Conservation (phyloP, 1,284 basidiomycete genomes). For the Pholiota adiposa region DNA sequence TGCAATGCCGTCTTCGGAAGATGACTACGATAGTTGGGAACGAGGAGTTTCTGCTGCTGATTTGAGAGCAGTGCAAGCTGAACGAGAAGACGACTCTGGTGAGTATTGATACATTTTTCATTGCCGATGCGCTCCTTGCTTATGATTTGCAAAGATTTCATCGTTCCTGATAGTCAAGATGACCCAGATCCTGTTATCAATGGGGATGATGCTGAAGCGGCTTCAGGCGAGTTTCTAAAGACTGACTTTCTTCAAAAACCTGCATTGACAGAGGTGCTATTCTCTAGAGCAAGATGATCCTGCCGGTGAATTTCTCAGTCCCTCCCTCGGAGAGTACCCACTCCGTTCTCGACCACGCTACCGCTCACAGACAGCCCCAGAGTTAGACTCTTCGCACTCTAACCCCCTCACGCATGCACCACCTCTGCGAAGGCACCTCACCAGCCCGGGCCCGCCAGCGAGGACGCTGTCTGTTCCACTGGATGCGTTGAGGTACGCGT, state of each 20-base stretch:
- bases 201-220: not conserved
- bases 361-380: constrained; percentile 27
- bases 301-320: constrained; percentile 20
- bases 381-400: constrained; percentile 7
- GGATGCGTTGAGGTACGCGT: constrained; percentile 22
- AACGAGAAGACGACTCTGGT: constrained; percentile 11
- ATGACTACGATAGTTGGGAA: constrained; percentile 29
- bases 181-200: not conserved
- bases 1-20: constrained; percentile 1
- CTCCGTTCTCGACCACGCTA: constrained; percentile 18
- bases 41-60: constrained; percentile 17
- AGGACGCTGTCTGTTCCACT: constrained; percentile 15
- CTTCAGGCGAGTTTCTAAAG: constrained; percentile 7
- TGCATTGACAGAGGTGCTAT: no score
- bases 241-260: no score
- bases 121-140: no score
- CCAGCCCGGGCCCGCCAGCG: constrained; percentile 13
- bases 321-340: constrained; percentile 20
- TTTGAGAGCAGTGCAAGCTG: constrained; percentile 10
- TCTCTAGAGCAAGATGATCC: no score
- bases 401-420: constrained; percentile 4
- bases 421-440: constrained; percentile 22
- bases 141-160: constrained; percentile 8
- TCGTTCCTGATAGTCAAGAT: constrained; percentile 17
- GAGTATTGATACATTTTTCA: no score